A percentile compares a stretch with the other conserved stretches of the same genome.
phyloP scores from a whole-genome alignment of 164 flowering plant species.

The Pachysandra terminalis region DNA sequence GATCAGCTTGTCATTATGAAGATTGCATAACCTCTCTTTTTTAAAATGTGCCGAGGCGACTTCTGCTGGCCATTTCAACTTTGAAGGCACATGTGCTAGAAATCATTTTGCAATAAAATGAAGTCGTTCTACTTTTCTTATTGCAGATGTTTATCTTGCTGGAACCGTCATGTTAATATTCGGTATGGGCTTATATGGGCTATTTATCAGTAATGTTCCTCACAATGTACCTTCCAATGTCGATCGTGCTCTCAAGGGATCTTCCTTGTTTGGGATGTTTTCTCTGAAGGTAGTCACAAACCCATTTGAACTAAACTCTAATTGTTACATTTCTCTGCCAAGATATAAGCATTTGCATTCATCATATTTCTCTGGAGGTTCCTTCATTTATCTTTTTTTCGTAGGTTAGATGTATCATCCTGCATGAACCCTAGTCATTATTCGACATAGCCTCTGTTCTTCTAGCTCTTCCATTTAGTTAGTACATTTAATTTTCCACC shows the following conservation, averaged over 20 bases:
- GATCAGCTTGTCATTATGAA: too few relatives aligned
- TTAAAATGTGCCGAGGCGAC: too few relatives aligned
- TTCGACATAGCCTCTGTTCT: too few relatives aligned
- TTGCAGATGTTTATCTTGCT: slow-evolving; percentile 73
- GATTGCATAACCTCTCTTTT: too few relatives aligned
- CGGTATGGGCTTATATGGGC: slow-evolving; percentile 69
- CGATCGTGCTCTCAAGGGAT: slow-evolving; percentile 61
- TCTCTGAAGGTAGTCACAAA: slow-evolving; percentile 46
- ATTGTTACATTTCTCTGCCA: background rate
- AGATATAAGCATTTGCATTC: background rate
- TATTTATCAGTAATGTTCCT: slow-evolving; percentile 56
- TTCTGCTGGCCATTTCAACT: too few relatives aligned
- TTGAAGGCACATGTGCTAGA: too few relatives aligned
- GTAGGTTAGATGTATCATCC: too few relatives aligned
- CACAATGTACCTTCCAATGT: slow-evolving; percentile 31
- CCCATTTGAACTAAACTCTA: background rate
- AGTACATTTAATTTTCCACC: too few relatives aligned
- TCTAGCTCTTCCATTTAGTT: too few relatives aligned
- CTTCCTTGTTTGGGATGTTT: slow-evolving; percentile 80
- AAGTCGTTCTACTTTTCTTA: background rate
- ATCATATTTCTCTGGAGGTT: background rate
- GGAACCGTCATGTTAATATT: slow-evolving; percentile 79
- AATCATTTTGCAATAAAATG: too few relatives aligned
- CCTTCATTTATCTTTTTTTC: too few relatives aligned
- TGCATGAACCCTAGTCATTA: too few relatives aligned